A percentile compares a stretch with the other conserved stretches of the same genome.
Evolutionary conservation across 768 basidiomycete genomes (phyloP).

Genomic region (Suillus subalutaceus): DNA sequence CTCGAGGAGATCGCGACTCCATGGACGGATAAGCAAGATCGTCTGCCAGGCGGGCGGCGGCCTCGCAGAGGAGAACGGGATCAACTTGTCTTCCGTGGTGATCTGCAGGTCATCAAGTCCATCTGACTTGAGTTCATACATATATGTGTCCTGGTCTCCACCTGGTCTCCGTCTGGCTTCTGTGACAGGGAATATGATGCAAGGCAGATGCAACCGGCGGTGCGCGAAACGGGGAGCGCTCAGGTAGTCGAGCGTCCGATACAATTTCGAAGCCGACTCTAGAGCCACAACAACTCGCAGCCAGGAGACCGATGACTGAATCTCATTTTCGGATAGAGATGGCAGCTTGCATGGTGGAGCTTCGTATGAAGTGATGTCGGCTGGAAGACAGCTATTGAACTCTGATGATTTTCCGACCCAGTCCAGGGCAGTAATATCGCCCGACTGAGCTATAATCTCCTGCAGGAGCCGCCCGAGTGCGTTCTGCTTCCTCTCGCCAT

Average conservation of each 20-base stretch:
- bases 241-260: background rate
- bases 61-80: background rate
- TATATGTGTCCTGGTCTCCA: background rate
- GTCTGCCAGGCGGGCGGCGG: background rate
- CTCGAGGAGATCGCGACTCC: background rate
- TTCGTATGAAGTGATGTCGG: background rate
- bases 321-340: background rate
- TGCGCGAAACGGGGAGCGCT: background rate
- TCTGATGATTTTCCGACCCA: background rate
- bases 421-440: background rate
- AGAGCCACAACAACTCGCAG: background rate
- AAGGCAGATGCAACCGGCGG: background rate
- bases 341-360: background rate
- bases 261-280: background rate
- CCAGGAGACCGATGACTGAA: background rate
- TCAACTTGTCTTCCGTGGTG: background rate
- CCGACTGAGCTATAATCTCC: background rate
- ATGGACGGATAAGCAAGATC: background rate
- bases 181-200: background rate
- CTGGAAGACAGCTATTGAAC: background rate
- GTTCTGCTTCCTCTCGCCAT: background rate
- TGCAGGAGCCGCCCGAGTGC: background rate
- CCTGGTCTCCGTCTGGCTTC: background rate
- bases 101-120: background rate
- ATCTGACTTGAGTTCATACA: background rate